Base-by-base conservation (phyloP, 1,284 basidiomycete species). In the Athelia sp. region DNA sequence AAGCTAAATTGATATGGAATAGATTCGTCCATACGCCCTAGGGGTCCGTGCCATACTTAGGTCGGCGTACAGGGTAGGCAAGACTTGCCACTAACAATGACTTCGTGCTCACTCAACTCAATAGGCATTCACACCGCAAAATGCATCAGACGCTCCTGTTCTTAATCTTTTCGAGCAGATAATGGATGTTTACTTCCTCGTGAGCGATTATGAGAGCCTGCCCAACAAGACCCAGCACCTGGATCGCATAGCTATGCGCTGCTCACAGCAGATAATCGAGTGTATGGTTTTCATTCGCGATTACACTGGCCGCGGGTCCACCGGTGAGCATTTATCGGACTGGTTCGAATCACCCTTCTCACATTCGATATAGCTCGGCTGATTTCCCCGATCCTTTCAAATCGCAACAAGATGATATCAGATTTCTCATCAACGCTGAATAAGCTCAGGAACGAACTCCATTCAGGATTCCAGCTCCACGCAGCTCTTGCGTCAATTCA, bases 251-350 rank as follows among this genome's bases (percentile, higher is more conserved):
- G 46, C 40, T 18, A 22, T 19, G 6, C 15, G 1, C 6, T 23
- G 51, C 10, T n/a, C 47, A 11, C 22, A 43, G 11, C 51, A 53
- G 46, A 50, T 31, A 2, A 47, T 24, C n/a, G 51, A 53, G 24
- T 53, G 49, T 29, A 36, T 24, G 9, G 18, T 53, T 13, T 53
- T 53, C 26, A 47, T 53, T n/a, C 44, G 26, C 14, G 22, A 51
- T 2, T 53, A 50, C 42, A n/a, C 46, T 15, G 43, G 44, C n/a
- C 50, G 38, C 22, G 29, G 50, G 9, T 51, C 47, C n/a, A 21
- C 35, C 1, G 35, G 51, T 53, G 19, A n/a, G 15, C 9, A 21
- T 22, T 50, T n/a, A n/a, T n/a, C n/a, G 32, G 14, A 17, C 8
- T 14, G 9, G 17, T 18, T n/a, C 9, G 46, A 21, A 6, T 6